A percentile compares a stretch with the other conserved stretches of the same genome.
phyloP scores from a whole-genome alignment of 1,284 basidiomycete species.

The Vanrija sp. region DNA sequence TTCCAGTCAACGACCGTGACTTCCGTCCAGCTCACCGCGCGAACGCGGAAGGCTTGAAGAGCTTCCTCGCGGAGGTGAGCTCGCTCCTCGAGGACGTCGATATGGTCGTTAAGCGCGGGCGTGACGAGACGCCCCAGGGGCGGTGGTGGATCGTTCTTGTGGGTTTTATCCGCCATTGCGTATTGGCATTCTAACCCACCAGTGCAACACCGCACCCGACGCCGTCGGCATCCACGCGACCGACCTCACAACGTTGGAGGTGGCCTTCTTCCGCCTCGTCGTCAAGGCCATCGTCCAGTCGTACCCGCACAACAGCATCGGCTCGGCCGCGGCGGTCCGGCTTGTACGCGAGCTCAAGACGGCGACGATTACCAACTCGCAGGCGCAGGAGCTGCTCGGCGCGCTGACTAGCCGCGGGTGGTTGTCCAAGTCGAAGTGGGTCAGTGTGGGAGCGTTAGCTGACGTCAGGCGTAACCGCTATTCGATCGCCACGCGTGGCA shows the following conservation, averaged over 20 bases:
- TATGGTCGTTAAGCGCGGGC: slow-evolving; percentile 26
- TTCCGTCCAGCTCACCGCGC: slow-evolving; percentile 25
- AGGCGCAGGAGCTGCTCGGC: slow-evolving; percentile 29
- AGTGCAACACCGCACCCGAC: slow-evolving; percentile 32
- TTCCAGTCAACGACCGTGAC: slow-evolving; percentile 21
- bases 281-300: slow-evolving; percentile 39
- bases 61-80: slow-evolving; percentile 32
- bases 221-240: slow-evolving; percentile 35
- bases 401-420: slow-evolving; percentile 40
- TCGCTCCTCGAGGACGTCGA: slow-evolving; percentile 32
- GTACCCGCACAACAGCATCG: slow-evolving; percentile 44
- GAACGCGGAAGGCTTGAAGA: slow-evolving; percentile 20
- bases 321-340: slow-evolving; percentile 28
- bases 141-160: slow-evolving; percentile 26
- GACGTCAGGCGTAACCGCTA: slow-evolving; percentile 37
- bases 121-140: slow-evolving; percentile 33
- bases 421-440: slow-evolving; percentile 38
- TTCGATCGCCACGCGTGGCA: slow-evolving; percentile 35
- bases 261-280: slow-evolving; percentile 38
- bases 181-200: slow-evolving; percentile 21
- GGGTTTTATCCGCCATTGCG: too few species aligned
- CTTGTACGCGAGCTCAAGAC: slow-evolving; percentile 20
- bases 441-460: slow-evolving; percentile 4
- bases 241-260: slow-evolving; percentile 39
- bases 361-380: slow-evolving; percentile 3